Evolutionary conservation across 805 yeast genomes (phyloP), one percentile per base, ranked within the genome.

Genomic region (Blastobotrys robertii): DNA sequence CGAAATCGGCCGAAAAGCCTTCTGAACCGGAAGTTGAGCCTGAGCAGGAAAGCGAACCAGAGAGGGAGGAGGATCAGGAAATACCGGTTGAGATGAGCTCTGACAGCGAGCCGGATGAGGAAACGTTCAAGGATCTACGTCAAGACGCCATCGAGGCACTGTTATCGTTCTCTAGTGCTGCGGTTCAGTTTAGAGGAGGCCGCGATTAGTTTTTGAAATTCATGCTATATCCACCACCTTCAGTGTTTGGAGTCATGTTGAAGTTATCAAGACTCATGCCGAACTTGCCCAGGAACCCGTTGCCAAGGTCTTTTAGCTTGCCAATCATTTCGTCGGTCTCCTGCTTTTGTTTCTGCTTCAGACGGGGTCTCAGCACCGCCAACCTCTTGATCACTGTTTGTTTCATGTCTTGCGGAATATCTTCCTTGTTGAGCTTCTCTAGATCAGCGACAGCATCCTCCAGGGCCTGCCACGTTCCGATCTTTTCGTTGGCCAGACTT

Each of bases 401-500:
- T 19, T 37, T 40, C 13, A 33, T 14, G 7, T 34, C 36, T 12
- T 14, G 22, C 4, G 19, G 8, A 10, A 39, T 14, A 4, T 34
- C 30, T n/a, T 34, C 42, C 14, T 36, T 39, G 9, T 34, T 37
- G 13, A 50, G 51, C 31, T 30, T 42, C 9, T 40, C 40, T 25
- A 50, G 44, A 42, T 58, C 63, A 9, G 53, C 59, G 4, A 47
- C n/a, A 4, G 57, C 50, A 2, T 50, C 34, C 40, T 57, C 59
- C 9, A 58, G 45, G 11, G 61, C 41, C 4, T 53, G 36, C 60
- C 62, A 54, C 11, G 55, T 48, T 10, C 42, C 53, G 8, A 58
- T 29, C 32, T 50, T 44, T 39, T 58, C 75, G 49, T 77, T 65
- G 1, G 94, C 77, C 7, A 77, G 71, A 0, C 92, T 92, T 49